A percentile compares a stretch with the other conserved stretches of the same genome.
Evolutionary conservation across 805 yeast genomes (phyloP).

Genomic region (Candida manassasensis): DNA sequence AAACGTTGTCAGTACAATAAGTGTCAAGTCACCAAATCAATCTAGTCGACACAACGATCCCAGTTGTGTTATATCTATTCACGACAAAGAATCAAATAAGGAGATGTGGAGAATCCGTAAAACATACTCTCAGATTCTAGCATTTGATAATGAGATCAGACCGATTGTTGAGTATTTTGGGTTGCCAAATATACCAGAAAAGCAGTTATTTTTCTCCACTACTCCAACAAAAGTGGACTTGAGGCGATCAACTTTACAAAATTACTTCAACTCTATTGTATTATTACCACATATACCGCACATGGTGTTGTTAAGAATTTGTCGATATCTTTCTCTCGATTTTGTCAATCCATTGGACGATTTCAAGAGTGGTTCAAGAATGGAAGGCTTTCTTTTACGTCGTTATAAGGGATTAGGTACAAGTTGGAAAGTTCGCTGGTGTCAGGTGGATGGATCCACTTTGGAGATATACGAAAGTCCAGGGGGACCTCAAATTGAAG

Average conservation of each 20-base stretch:
- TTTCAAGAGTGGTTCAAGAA: conserved; percentile 47
- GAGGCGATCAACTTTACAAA: conserved; percentile 51
- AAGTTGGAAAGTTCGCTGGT: conserved; percentile 67
- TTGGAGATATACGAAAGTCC: conserved; percentile 55
- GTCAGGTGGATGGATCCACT: conserved; percentile 56
- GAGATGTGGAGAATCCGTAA: conserved; percentile 77
- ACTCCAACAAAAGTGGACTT: conserved; percentile 63
- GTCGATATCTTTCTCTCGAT: conserved; percentile 65
- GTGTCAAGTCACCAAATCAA: conserved; percentile 26
- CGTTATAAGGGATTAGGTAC: conserved; percentile 60
- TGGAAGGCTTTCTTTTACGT: conserved; percentile 63
- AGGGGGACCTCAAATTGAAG: conserved; percentile 52
- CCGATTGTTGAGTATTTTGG: conserved; percentile 47
- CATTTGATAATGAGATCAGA: conserved; percentile 59
- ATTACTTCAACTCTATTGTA: conserved; percentile 55
- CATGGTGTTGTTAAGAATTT: conserved; percentile 46
- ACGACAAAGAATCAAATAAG: conserved; percentile 55
- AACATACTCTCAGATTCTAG: conserved; percentile 51
- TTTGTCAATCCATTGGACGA: conserved; percentile 57
- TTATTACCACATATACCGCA: conserved; percentile 55
- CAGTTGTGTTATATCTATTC: conserved; percentile 54
- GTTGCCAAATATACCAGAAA: conserved; percentile 64
- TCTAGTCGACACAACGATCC: conserved; percentile 51
- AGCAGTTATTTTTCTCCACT: conserved; percentile 48
- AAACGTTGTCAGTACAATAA: conserved; percentile 45